These are phyloP conservation scores for Leptodermis oblonga DNA, from an alignment of 257 asterid genomes.

Conservation along the genomic window DNA sequence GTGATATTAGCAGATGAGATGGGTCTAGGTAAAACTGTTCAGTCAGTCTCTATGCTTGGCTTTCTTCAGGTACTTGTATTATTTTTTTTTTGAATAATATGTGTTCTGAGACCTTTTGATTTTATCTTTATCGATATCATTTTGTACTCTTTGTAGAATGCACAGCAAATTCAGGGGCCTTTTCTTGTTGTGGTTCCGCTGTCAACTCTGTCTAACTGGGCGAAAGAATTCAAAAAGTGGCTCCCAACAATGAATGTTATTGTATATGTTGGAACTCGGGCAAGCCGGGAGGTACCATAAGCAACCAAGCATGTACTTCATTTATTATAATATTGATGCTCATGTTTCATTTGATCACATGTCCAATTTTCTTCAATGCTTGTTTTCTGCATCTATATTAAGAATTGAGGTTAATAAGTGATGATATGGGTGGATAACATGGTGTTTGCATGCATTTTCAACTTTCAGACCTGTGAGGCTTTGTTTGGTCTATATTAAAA, in stretches of 20 bases:
- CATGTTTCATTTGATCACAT: background rate
- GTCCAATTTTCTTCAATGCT: background rate
- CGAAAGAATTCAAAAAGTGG: constrained; percentile 97
- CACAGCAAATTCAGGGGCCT: constrained; percentile 93
- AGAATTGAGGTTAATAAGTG: background rate
- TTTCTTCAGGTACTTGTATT: constrained; percentile 70
- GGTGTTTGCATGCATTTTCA: background rate
- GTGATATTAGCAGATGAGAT: constrained; percentile 98
- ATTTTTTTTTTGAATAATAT: constrained; percentile 12
- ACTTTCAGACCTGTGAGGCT: too few species aligned
- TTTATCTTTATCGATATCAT: constrained; percentile 17
- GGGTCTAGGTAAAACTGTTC: constrained; percentile 99
- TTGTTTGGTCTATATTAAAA: too few species aligned
- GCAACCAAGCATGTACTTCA: background rate
- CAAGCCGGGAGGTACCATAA: constrained; percentile 84
- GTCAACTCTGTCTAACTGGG: constrained; percentile 98
- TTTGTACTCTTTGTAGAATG: constrained; percentile 53
- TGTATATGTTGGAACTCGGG: constrained; percentile 91
- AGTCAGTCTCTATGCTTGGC: constrained; percentile 98
- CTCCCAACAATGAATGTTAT: constrained; percentile 83
- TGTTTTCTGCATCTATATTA: background rate
- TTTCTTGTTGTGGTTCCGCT: constrained; percentile 97
- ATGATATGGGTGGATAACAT: background rate
- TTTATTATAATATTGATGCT: background rate
- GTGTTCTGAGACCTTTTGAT: constrained; percentile 8